These are phyloP conservation scores for Polyporus tsugae DNA, from an alignment of 1,284 basidiomycete species.

Conservation along the genomic window DNA sequence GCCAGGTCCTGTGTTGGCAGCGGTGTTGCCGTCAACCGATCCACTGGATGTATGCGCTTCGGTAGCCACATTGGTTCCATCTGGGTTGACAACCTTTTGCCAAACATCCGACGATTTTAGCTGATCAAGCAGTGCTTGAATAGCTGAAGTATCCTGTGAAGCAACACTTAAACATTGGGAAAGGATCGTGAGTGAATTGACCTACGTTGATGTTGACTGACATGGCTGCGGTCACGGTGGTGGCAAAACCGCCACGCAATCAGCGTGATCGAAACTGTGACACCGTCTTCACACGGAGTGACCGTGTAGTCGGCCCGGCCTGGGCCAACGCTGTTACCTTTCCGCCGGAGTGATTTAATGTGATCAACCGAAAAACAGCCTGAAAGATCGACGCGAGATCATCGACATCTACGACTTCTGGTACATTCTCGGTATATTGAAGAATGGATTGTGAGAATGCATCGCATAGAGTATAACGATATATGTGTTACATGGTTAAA, in stretches of 20 bases:
- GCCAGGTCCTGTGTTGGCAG: no score
- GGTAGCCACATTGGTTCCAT: constrained; percentile 13
- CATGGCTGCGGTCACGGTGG: constrained; percentile 29
- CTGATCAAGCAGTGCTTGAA: constrained; percentile 72
- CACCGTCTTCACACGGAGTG: constrained; percentile 13
- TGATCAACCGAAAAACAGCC: not conserved
- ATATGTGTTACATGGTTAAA: not conserved
- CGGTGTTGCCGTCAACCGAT: not conserved
- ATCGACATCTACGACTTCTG: not conserved
- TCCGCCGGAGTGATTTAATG: not conserved
- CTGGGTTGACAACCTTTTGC: constrained; percentile 54
- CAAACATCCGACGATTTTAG: constrained; percentile 71
- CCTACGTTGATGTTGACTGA: constrained; percentile 47
- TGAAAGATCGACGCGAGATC: not conserved
- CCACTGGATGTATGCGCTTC: not conserved
- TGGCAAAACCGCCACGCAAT: constrained; percentile 8
- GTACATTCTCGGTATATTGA: not conserved
- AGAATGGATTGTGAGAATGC: not conserved
- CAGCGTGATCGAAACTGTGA: constrained; percentile 17
- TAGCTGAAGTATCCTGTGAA: constrained; percentile 63
- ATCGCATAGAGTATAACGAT: not conserved
- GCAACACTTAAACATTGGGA: constrained; percentile 8
- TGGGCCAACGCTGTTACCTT: not conserved
- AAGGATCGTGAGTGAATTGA: not conserved
- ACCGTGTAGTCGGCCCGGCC: not conserved